Percentiles rank a stretch among this genome's conserved stretches.
These are phyloP conservation scores for Sphaerulina vaccinii DNA, from an alignment of 2,329 filamentous ascomycete species.

Conservation along the genomic window DNA sequence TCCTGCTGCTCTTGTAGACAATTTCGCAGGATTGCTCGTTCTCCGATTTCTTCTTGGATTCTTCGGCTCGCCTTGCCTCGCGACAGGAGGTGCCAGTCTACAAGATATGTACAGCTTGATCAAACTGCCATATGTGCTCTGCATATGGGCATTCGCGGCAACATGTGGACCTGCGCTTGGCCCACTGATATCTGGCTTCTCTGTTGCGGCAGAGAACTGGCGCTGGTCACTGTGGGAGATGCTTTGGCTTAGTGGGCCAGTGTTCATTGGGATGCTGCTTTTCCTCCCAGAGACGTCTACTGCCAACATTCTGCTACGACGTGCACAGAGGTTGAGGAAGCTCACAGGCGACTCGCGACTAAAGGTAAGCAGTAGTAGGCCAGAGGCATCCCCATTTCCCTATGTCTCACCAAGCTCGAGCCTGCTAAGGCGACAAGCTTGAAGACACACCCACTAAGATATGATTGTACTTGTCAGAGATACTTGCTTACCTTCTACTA, in stretches of 20 bases:
- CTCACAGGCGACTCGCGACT: slow-evolving; percentile 58
- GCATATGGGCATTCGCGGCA: slow-evolving; percentile 46
- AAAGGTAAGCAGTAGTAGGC: too few species aligned
- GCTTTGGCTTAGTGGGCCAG: slow-evolving; percentile 59
- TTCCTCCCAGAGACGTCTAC: slow-evolving; percentile 62
- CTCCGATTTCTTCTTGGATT: slow-evolving; percentile 61
- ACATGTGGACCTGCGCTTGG: slow-evolving; percentile 56
- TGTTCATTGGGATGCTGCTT: slow-evolving; percentile 59
- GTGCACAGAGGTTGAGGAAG: slow-evolving; percentile 61
- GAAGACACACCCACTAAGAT: too few species aligned
- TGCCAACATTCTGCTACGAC: slow-evolving; percentile 60
- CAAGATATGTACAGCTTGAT: slow-evolving; percentile 53
- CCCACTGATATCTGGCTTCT: slow-evolving; percentile 61
- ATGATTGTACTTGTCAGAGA: too few species aligned
- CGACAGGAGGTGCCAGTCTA: slow-evolving; percentile 57
- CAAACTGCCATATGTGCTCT: slow-evolving; percentile 47
- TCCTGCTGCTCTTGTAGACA: slow-evolving; percentile 62
- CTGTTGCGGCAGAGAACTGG: slow-evolving; percentile 58
- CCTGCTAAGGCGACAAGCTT: too few species aligned
- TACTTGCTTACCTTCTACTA: too few species aligned
- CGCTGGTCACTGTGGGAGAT: slow-evolving; percentile 66
- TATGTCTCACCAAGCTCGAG: too few species aligned
- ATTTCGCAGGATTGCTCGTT: slow-evolving; percentile 59
- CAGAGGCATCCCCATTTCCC: too few species aligned
- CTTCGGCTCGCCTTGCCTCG: slow-evolving; percentile 65